Evolutionary conservation across 1,284 basidiomycete species (phyloP).

Genomic region (Ustilago hordei): DNA sequence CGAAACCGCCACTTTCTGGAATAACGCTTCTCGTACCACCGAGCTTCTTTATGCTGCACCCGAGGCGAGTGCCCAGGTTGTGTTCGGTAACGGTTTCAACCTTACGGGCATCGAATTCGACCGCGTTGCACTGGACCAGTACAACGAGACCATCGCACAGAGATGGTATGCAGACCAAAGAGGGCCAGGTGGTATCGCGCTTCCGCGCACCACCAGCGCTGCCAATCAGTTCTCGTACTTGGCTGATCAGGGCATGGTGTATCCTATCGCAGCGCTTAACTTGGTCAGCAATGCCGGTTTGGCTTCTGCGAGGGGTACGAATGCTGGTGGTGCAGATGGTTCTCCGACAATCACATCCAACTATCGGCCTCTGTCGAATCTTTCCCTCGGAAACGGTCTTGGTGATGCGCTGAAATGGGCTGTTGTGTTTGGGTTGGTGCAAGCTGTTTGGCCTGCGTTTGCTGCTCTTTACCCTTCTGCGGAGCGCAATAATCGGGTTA

Average conservation of each 20-base stretch:
- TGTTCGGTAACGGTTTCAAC: constrained; percentile 31
- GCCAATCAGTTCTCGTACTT: constrained; percentile 30
- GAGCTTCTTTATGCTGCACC: constrained; percentile 34
- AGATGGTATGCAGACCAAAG: constrained; percentile 18
- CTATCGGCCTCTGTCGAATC: constrained; percentile 27
- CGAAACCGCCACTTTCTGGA: constrained; percentile 26
- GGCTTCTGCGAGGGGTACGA: constrained; percentile 12
- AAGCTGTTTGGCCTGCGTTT: constrained; percentile 83
- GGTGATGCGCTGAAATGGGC: constrained; percentile 44
- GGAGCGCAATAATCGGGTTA: constrained; percentile 78
- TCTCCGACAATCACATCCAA: constrained; percentile 30
- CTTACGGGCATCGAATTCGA: constrained; percentile 21
- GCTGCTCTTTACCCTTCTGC: constrained; percentile 80
- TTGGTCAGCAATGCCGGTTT: constrained; percentile 44
- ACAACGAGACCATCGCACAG: constrained; percentile 14
- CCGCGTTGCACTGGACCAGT: constrained; percentile 24
- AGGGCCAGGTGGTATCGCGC: constrained; percentile 21
- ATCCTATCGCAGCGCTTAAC: constrained; percentile 34
- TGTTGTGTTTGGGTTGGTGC: constrained; percentile 39
- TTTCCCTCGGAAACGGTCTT: constrained; percentile 38
- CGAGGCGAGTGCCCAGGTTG: constrained; percentile 23
- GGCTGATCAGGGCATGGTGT: constrained; percentile 21
- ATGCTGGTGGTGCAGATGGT: constrained; percentile 12
- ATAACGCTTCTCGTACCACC: constrained; percentile 13
- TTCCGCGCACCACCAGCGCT: constrained; percentile 16